Percentiles rank a stretch among this genome's conserved stretches.
These are phyloP conservation scores for Botrytis fragariae DNA, from an alignment of 2,329 filamentous ascomycete species.

Conservation along the genomic window DNA sequence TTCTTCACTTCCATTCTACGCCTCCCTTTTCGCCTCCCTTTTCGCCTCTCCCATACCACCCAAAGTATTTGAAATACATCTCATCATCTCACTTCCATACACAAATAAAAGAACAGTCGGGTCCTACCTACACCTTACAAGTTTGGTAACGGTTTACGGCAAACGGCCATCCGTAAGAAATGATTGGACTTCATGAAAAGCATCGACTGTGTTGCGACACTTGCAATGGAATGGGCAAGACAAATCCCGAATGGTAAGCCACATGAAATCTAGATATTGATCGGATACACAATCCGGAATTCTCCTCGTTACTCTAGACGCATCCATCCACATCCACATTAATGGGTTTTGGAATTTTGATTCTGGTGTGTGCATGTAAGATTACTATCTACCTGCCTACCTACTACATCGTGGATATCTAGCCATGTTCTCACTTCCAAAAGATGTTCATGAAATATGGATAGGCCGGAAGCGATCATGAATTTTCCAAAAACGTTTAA, in stretches of 20 bases:
- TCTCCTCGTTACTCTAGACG: constrained; percentile 9
- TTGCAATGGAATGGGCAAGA: not conserved
- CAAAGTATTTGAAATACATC: not conserved
- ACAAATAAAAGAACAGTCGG: not conserved
- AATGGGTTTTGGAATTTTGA: not conserved
- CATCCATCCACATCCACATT: not conserved
- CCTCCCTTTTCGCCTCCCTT: too few relatives aligned
- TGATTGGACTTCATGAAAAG: not conserved
- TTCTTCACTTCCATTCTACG: not conserved
- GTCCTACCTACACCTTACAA: not conserved
- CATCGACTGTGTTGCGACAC: not conserved
- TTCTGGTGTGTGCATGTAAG: not conserved
- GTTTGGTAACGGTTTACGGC: not conserved
- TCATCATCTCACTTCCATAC: not conserved
- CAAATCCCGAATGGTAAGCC: constrained; percentile 3
- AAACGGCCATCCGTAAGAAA: not conserved
- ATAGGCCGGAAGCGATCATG: not conserved
- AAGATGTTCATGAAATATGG: not conserved
- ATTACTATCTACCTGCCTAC: not conserved
- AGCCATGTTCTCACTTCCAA: not conserved
- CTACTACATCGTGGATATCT: not conserved
- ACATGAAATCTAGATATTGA: not conserved
- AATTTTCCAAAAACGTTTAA: not conserved
- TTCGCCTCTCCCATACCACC: not conserved
- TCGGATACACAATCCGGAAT: not conserved